Evolutionary conservation across 2,329 filamentous ascomycete species (phyloP), one percentile per base, ranked within the genome.

Genomic region (Chaetomiaceae sp.): DNA sequence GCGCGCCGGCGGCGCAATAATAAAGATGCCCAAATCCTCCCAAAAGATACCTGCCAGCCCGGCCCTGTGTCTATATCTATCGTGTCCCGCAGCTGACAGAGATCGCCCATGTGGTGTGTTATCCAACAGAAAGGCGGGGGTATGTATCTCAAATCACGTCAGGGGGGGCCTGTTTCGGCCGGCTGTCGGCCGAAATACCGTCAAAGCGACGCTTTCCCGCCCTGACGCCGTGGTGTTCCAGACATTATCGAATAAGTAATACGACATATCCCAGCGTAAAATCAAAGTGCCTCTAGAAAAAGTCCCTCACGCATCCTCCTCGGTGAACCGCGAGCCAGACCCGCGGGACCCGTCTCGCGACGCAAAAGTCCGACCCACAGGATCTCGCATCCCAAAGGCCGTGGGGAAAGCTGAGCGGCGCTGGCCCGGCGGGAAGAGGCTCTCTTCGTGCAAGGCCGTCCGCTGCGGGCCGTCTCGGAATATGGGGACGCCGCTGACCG

Each of bases 381-480:
- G 43, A 19, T 64, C 59, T 7, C 51, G 57, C 51, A 49, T 60
- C 56, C 63, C 58, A 21, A 63, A 48, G 17, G 62, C 60, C 23
- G 58, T 57, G 17, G 66, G 59, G 12, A 65, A 61, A 4, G 63
- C 57, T 21, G 62, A 60, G 30, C 60, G 60, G 37, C 66, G 66
- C 16, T 53, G 51, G n/a, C 56, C 56, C 43, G 69, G 67, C 21
- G 67, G 60, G 49, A 78, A 78, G 0, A 77, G 76, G 20, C 71
- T 74, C 44, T 76, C 71, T 52, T 79, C 76, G 51, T 78, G 77
- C 14, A 85, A 69, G 1, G 83, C 79, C 3, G 79, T 82, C 48
- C 82, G 76, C 16, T 78, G 81, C 14, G 84, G 84, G n/a, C 83
- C 79, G n/a, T 79, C 76, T 55, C 82, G 74, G 62, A 83, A 76